These are phyloP conservation scores for Purpureocillium takamizusanense DNA, from an alignment of 2,329 filamentous ascomycete species.

Conservation along the genomic window DNA sequence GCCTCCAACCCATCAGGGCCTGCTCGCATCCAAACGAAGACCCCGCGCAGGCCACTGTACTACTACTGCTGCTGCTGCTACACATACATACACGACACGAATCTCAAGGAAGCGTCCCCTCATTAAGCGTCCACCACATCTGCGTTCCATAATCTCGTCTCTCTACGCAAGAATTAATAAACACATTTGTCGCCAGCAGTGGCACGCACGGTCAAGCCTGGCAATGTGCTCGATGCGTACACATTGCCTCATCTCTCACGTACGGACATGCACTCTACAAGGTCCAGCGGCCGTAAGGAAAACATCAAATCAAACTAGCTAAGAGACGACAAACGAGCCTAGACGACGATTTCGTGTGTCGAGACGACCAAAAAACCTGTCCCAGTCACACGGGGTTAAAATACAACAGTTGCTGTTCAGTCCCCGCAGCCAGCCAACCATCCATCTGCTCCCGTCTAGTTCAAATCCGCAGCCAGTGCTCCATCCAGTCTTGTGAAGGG, in stretches of 20 bases:
- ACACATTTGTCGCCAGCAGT: no score
- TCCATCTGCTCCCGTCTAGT: conserved; percentile 23
- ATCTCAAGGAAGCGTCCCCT: neutral
- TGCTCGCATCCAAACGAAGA: no score
- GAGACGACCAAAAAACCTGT: conserved; percentile 22
- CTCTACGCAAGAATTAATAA: no score
- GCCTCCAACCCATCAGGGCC: no score
- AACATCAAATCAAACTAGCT: conserved; percentile 29
- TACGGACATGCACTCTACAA: no score
- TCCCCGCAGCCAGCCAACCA: conserved; percentile 14
- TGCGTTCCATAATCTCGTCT: neutral
- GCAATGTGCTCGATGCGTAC: no score
- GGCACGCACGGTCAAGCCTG: neutral
- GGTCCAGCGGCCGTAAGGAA: no score
- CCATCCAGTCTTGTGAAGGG: conserved; percentile 18
- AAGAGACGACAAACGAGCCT: conserved; percentile 26
- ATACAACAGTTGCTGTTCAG: conserved; percentile 28
- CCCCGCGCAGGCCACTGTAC: no score
- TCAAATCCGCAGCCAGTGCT: conserved; percentile 20
- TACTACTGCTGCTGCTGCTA: no score
- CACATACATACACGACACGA: no score
- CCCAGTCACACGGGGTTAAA: conserved; percentile 27
- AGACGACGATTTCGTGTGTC: conserved; percentile 17
- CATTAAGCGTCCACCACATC: neutral
- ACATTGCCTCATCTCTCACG: no score